These are phyloP conservation scores for Vitis vinifera DNA, from an alignment of 164 flowering plant species.

Conservation along the genomic window ASM3070453v1 NC_081816.1:15659001-15659500, in stretches of 20 bases:
- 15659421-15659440: slow-evolving; percentile 21
- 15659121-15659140: background rate
- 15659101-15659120: background rate
- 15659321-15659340: slow-evolving; percentile 20
- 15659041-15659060: slow-evolving; percentile 32
- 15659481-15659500: slow-evolving; percentile 10
- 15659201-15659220: background rate
- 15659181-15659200: no score
- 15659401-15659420: slow-evolving; percentile 27
- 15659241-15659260: slow-evolving; percentile 20
- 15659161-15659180: no score
- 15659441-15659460: slow-evolving; percentile 16
- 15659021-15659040: slow-evolving; percentile 8
- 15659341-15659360: slow-evolving; percentile 17
- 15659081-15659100: background rate
- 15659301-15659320: slow-evolving; percentile 10
- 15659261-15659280: slow-evolving; percentile 29
- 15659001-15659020: slow-evolving; percentile 4
- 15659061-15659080: slow-evolving; percentile 27
- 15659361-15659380: slow-evolving; percentile 19
- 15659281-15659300: slow-evolving; percentile 11
- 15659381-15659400: slow-evolving; percentile 21
- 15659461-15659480: slow-evolving; percentile 3
- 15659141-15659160: no score
- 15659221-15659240: slow-evolving; percentile 1